Evolutionary conservation across 2,329 filamentous ascomycete species (phyloP).

Genomic region (Plenodomus tracheiphilus): DNA sequence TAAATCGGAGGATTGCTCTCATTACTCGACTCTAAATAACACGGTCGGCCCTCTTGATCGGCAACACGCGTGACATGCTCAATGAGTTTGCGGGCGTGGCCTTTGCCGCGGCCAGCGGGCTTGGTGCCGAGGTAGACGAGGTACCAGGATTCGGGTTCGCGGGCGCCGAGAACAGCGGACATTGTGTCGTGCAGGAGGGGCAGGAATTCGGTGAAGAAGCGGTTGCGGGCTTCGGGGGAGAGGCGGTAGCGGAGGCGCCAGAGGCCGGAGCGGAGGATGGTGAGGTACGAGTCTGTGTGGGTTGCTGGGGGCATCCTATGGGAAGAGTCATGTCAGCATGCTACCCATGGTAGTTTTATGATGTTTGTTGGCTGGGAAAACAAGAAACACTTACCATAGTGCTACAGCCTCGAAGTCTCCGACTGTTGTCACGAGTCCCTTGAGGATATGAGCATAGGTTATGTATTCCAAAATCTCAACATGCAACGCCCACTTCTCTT

Average conservation of each 20-base stretch:
- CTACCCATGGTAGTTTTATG: no score
- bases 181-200: slow-evolving; percentile 76
- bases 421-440: slow-evolving; percentile 73
- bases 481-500: slow-evolving; percentile 76
- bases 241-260: slow-evolving; percentile 78
- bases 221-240: slow-evolving; percentile 68
- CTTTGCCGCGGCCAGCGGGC: slow-evolving; percentile 69
- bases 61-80: slow-evolving; percentile 68
- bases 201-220: slow-evolving; percentile 78
- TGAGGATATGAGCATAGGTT: slow-evolving; percentile 73
- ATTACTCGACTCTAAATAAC: slow-evolving; percentile 80
- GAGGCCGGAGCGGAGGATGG: slow-evolving; percentile 72
- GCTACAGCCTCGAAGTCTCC: slow-evolving; percentile 79
- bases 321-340: no score
- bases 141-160: slow-evolving; percentile 73
- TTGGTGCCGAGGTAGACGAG: slow-evolving; percentile 82
- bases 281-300: slow-evolving; percentile 73
- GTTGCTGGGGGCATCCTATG: slow-evolving; percentile 73
- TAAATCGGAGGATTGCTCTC: slow-evolving; percentile 71
- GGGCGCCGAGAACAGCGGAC: slow-evolving; percentile 66
- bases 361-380: no score
- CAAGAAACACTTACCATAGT: slow-evolving; percentile 78
- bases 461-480: slow-evolving; percentile 77
- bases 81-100: slow-evolving; percentile 73
- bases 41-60: slow-evolving; percentile 67